phyloP scores from a whole-genome alignment of 495 filamentous ascomycete species.

The Aspergillus avenaceus region DNA sequence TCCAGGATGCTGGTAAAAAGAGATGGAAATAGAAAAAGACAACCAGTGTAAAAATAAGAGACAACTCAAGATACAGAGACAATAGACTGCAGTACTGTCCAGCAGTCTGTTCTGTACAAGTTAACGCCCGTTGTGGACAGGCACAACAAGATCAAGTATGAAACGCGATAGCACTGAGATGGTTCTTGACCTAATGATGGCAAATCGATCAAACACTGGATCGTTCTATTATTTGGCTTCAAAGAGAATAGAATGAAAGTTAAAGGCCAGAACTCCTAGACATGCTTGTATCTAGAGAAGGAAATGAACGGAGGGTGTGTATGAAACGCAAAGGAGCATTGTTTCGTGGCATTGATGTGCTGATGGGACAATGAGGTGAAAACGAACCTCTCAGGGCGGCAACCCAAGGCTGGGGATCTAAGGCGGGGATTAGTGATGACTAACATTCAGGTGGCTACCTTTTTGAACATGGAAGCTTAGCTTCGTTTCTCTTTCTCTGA shows the following conservation, averaged over 20 bases:
- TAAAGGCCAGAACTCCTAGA: constrained; percentile 11
- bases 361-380: constrained; percentile 8
- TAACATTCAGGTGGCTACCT: constrained; percentile 2
- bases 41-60: constrained; percentile 12
- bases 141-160: constrained; percentile 1
- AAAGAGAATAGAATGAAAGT: constrained; percentile 11
- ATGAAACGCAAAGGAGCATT: constrained; percentile 10
- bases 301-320: constrained; percentile 3
- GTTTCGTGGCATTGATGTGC: constrained; percentile 7
- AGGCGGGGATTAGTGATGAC: constrained; percentile 12
- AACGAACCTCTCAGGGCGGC: constrained; percentile 4
- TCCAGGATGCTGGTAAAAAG: constrained; percentile 10
- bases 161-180: not conserved
- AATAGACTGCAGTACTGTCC: constrained; percentile 28
- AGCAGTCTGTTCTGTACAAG: constrained; percentile 27
- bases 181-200: constrained; percentile 10
- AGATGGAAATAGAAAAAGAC: constrained; percentile 9
- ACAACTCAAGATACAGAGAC: constrained; percentile 7
- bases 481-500: no score
- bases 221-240: constrained; percentile 15
- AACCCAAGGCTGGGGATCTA: not conserved
- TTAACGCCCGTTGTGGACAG: constrained; percentile 12
- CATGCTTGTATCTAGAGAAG: constrained; percentile 18
- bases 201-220: constrained; percentile 5
- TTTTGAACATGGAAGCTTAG: no score